Conservation (phyloP, 148 eudicot species). For the Silene uniflora region DNA sequence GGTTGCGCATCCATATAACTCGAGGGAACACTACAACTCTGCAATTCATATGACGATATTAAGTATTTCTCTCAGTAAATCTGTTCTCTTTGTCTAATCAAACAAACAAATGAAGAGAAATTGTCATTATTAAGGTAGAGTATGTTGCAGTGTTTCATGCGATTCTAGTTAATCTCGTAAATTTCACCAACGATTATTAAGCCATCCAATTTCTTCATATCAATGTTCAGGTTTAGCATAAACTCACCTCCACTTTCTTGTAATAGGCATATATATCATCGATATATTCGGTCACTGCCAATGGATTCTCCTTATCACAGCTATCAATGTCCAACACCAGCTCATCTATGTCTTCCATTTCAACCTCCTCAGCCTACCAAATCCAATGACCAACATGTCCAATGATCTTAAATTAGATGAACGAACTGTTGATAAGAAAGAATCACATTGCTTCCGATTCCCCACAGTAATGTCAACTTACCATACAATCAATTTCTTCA, state of each 20-base stretch:
- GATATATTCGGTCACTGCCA: constrained; percentile 66
- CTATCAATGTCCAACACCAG: constrained; percentile 53
- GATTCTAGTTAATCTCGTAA: too few species aligned
- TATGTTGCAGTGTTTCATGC: too few species aligned
- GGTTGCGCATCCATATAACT: constrained; percentile 61
- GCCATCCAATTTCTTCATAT: too few species aligned
- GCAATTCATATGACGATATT: constrained; percentile 13
- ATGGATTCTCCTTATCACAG: constrained; percentile 52
- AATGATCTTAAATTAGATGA: not conserved
- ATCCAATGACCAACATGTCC: not conserved
- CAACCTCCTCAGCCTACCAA: constrained; percentile 52
- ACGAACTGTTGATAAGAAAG: not conserved
- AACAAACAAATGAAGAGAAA: too few species aligned
- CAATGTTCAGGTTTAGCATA: too few species aligned
- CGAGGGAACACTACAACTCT: constrained; percentile 47
- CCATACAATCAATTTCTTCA: constrained; percentile 68
- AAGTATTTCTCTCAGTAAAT: not conserved
- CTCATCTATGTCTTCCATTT: constrained; percentile 69
- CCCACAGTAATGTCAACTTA: constrained; percentile 17
- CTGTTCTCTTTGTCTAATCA: not conserved
- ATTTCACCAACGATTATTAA: too few species aligned
- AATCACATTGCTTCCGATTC: not conserved
- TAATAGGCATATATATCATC: constrained; percentile 68
- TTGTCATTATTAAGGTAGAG: too few species aligned
- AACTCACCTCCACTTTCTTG: constrained; percentile 59